These are phyloP conservation scores for Linderniella brevidens DNA, from an alignment of 257 asterid genomes.

Conservation along the genomic window DNA sequence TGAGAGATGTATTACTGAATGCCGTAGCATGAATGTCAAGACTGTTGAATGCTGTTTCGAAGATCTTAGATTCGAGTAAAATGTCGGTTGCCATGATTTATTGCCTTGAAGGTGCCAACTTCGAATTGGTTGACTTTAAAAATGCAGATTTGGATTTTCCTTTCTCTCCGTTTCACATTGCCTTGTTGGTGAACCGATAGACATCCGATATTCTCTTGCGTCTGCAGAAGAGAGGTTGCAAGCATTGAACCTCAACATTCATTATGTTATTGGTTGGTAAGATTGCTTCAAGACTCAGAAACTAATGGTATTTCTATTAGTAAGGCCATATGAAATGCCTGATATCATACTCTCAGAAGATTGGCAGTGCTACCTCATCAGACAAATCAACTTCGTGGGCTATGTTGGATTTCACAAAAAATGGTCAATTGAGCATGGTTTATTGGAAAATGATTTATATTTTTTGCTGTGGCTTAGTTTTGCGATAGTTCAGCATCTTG, in stretches of 20 bases:
- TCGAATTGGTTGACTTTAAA: constrained; percentile 98
- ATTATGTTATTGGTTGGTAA: constrained; percentile 95
- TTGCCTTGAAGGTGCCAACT: constrained; percentile 88
- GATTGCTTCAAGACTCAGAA: constrained; percentile 95
- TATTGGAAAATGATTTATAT: constrained; percentile 13
- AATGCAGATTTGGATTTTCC: constrained; percentile 98
- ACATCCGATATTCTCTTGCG: constrained; percentile 67
- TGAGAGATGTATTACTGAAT: constrained; percentile 21
- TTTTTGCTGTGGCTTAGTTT: constrained; percentile 6
- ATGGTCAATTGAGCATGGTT: constrained; percentile 8
- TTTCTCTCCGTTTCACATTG: constrained; percentile 85
- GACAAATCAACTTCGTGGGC: constrained; percentile 29
- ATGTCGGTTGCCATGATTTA: constrained; percentile 88
- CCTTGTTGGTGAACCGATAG: constrained; percentile 96
- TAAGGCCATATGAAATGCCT: constrained; percentile 60
- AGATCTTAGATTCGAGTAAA: constrained; percentile 50
- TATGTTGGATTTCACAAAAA: constrained; percentile 14
- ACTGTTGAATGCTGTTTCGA: constrained; percentile 58
- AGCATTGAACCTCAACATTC: constrained; percentile 84
- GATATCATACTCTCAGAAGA: constrained; percentile 32
- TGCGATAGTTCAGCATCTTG: constrained; percentile 12
- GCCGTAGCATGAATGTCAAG: constrained; percentile 28
- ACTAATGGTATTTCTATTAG: constrained; percentile 46
- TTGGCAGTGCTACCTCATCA: constrained; percentile 27
- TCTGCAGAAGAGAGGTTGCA: constrained; percentile 92